phyloP scores from a whole-genome alignment of 257 asterid species.

The Coffea canephora region DNA sequence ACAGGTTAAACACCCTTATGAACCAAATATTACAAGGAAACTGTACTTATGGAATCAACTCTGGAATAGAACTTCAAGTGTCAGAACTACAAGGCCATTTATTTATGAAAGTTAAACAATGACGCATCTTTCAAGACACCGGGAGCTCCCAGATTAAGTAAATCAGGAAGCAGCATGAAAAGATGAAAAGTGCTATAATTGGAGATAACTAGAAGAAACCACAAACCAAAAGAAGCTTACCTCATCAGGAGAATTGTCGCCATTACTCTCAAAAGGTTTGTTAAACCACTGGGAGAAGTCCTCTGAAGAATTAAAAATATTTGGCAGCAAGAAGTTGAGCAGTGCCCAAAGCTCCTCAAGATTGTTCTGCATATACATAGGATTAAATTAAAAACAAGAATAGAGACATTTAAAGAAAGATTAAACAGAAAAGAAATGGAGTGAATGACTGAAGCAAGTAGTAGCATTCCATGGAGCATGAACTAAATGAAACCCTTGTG shows the following conservation, averaged over 20 bases:
- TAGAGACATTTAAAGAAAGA: neutral
- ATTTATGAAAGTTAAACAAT: neutral
- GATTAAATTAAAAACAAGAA: slow-evolving; percentile 13
- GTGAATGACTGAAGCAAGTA: neutral
- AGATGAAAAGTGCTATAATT: neutral
- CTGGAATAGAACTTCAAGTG: neutral
- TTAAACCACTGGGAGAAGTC: slow-evolving; percentile 99
- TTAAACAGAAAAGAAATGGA: neutral
- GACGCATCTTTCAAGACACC: neutral
- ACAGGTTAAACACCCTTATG: neutral
- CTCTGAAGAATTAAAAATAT: slow-evolving; percentile 93
- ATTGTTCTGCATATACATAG: slow-evolving; percentile 62
- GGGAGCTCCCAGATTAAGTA: neutral
- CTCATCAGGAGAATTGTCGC: slow-evolving; percentile 86
- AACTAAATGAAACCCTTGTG: neutral
- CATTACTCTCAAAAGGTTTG: slow-evolving; percentile 94
- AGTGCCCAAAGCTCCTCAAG: slow-evolving; percentile 99
- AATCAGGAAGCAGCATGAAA: neutral
- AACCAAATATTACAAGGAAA: neutral
- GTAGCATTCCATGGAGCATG: neutral
- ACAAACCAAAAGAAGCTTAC: slow-evolving; percentile 36
- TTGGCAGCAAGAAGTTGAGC: slow-evolving; percentile 95
- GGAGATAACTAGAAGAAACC: neutral
- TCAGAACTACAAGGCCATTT: neutral
- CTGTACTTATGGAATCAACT: neutral